Percentiles rank a stretch among this genome's conserved stretches.
phyloP scores from a whole-genome alignment of 495 filamentous ascomycete genomes.

The Annulohypoxylon stygium region DNA sequence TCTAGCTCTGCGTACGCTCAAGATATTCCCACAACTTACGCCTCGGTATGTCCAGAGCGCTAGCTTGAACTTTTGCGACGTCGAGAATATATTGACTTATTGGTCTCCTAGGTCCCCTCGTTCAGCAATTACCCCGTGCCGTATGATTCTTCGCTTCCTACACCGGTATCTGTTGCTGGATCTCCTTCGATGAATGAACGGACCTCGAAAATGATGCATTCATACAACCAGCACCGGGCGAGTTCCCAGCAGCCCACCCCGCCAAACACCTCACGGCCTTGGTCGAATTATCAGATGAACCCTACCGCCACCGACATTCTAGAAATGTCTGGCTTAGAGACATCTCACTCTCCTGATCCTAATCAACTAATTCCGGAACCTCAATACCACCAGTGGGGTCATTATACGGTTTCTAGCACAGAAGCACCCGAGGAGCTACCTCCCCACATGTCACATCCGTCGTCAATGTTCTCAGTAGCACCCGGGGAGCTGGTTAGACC shows the following conservation, averaged over 20 bases:
- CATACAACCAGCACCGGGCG: conserved; percentile 53
- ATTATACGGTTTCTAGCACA: conserved; percentile 48
- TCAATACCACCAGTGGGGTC: conserved; percentile 49
- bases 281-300: conserved; percentile 53
- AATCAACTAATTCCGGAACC: conserved; percentile 42
- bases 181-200: conserved; percentile 60
- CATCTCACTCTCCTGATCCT: conserved; percentile 49
- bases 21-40: conserved; percentile 47
- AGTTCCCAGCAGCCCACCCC: conserved; percentile 59
- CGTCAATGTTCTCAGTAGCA: conserved; percentile 38
- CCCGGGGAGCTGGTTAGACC: conserved; percentile 45
- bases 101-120: conserved; percentile 52
- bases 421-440: conserved; percentile 42
- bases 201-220: conserved; percentile 52
- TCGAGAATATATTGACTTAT: conserved; percentile 35
- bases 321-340: conserved; percentile 43
- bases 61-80: conserved; percentile 1
- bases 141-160: conserved; percentile 61
- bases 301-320: conserved; percentile 52
- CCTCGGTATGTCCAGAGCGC: conserved; percentile 45
- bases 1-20: conserved; percentile 46
- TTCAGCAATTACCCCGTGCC: conserved; percentile 59
- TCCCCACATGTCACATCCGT: conserved; percentile 37
- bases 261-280: conserved; percentile 58
- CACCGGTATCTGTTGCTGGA: conserved; percentile 59